These are phyloP conservation scores for Fusarium duplospermum DNA, from an alignment of 2,329 filamentous ascomycete genomes.

Conservation along the genomic window DNA sequence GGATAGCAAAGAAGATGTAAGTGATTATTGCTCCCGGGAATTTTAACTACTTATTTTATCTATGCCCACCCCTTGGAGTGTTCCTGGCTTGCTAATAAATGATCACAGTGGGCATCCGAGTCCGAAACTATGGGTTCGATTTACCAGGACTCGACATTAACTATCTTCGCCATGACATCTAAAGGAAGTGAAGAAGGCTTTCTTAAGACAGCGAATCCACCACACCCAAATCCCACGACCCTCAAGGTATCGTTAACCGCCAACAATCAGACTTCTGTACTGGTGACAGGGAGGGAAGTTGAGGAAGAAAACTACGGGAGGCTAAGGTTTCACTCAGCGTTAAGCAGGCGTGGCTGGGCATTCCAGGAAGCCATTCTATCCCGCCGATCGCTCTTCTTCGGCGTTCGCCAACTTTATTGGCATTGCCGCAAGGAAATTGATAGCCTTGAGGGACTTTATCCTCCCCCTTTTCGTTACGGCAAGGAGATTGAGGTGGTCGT, in stretches of 20 bases:
- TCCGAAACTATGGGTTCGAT: neutral
- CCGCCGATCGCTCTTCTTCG: neutral
- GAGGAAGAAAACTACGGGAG: neutral
- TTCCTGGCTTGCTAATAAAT: too few relatives aligned
- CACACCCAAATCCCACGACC: neutral
- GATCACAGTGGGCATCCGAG: neutral
- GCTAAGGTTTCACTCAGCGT: too few relatives aligned
- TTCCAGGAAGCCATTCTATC: neutral
- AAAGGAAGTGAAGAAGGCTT: neutral
- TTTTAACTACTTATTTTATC: fast-evolving
- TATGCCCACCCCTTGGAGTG: neutral
- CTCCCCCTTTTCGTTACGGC: too few relatives aligned
- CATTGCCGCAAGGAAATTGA: neutral
- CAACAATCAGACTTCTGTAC: neutral
- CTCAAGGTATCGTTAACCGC: neutral
- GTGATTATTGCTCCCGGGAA: neutral
- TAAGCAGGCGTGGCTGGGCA: neutral
- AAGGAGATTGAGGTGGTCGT: too few relatives aligned
- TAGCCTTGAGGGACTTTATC: neutral
- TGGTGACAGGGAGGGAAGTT: neutral
- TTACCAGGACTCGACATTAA: neutral
- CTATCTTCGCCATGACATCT: neutral
- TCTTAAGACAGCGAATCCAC: neutral
- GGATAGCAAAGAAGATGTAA: neutral
- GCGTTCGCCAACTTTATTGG: neutral